Evolutionary conservation across 805 yeast genomes (phyloP).

Genomic region (Teunomyces atbi): DNA sequence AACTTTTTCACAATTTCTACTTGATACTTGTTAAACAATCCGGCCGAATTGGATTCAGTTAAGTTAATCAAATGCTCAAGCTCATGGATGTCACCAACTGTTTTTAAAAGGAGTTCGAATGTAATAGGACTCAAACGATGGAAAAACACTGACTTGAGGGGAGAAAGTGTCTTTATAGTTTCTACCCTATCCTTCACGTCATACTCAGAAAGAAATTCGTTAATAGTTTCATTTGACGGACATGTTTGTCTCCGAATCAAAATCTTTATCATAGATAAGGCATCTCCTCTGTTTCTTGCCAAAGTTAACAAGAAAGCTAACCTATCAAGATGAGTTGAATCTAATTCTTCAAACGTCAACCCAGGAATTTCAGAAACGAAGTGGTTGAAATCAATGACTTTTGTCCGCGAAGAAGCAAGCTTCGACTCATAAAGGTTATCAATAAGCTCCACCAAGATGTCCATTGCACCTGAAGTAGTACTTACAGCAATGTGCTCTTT

Average conservation of each 20-base stretch:
- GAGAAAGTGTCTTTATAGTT: constrained; percentile 20
- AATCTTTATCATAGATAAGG: constrained; percentile 11
- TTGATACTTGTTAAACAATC: constrained; percentile 16
- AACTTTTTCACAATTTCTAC: constrained; percentile 19
- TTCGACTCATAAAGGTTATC: constrained; percentile 13
- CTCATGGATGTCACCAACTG: constrained; percentile 23
- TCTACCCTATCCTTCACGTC: constrained; percentile 9
- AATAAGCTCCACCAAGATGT: constrained; percentile 13
- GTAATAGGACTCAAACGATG: constrained; percentile 17
- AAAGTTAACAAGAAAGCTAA: constrained; percentile 20
- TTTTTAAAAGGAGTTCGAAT: constrained; percentile 21
- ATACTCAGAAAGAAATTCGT: constrained; percentile 17
- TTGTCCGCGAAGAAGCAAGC: constrained; percentile 8
- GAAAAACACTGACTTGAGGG: constrained; percentile 28
- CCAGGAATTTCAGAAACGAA: constrained; percentile 11
- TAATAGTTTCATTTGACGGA: constrained; percentile 24
- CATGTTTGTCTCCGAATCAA: constrained; percentile 15
- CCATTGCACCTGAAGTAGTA: constrained; percentile 11
- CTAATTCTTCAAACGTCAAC: constrained; percentile 10
- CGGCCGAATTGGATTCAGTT: constrained; percentile 8
- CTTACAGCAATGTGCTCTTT: constrained; percentile 10
- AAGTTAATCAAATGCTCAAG: constrained; percentile 27
- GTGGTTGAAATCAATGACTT: constrained; percentile 10
- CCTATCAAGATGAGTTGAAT: constrained; percentile 20
- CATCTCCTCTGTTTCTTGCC: constrained; percentile 15